Conservation (phyloP, 2,329 filamentous ascomycete species). For the Emergomyces africanus region DNA sequence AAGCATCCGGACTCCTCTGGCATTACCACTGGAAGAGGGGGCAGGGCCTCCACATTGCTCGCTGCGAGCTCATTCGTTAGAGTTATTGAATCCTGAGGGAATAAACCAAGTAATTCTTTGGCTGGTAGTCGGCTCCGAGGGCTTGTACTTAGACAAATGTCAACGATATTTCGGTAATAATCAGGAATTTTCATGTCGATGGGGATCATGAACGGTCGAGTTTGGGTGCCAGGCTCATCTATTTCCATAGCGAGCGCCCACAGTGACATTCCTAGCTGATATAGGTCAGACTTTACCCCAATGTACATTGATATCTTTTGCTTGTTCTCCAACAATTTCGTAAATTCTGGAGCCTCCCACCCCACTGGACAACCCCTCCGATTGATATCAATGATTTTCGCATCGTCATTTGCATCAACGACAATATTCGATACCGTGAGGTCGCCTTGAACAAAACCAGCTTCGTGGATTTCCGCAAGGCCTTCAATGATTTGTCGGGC, state of each 20-base stretch:
- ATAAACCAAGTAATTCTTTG: slow-evolving; percentile 54
- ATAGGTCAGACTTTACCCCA: slow-evolving; percentile 93
- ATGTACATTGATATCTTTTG: slow-evolving; percentile 96
- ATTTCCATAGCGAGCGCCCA: slow-evolving; percentile 82
- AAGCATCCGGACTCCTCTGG: slow-evolving; percentile 9
- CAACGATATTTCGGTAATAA: slow-evolving; percentile 67
- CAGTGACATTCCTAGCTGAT: slow-evolving; percentile 91
- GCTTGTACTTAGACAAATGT: slow-evolving; percentile 60
- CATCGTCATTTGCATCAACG: slow-evolving; percentile 69
- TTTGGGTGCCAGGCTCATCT: slow-evolving; percentile 76
- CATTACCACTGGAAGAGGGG: not conserved
- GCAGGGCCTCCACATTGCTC: not conserved
- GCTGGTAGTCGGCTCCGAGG: slow-evolving; percentile 65
- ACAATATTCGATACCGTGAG: slow-evolving; percentile 97
- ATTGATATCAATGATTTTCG: slow-evolving; percentile 98
- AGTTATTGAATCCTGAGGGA: slow-evolving; percentile 37
- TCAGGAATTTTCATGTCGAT: slow-evolving; percentile 48
- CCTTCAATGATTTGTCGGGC: slow-evolving; percentile 82
- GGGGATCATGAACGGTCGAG: slow-evolving; percentile 53
- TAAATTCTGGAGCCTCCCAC: slow-evolving; percentile 93
- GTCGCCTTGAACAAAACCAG: slow-evolving; percentile 93
- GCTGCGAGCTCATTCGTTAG: not conserved
- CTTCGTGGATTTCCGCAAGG: slow-evolving; percentile 84
- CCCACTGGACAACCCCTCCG: slow-evolving; percentile 90
- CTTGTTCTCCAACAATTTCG: slow-evolving; percentile 69